A percentile compares a stretch with the other conserved stretches of the same genome.
Conservation (phyloP, 2,329 filamentous ascomycete species). For the Fusarium longipes region DNA sequence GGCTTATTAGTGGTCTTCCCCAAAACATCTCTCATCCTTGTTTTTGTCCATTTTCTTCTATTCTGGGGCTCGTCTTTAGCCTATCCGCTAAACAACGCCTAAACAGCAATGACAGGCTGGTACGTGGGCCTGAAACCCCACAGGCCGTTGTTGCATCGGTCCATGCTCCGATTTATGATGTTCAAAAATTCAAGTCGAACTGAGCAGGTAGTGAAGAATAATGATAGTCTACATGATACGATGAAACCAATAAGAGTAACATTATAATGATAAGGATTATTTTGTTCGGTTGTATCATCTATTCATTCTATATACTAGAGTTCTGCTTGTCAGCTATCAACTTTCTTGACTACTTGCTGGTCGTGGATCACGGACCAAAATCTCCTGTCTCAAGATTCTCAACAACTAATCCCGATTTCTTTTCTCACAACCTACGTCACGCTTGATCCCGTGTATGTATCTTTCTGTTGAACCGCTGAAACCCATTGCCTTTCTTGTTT, state of each 20-base stretch:
- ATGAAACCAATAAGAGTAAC: not conserved
- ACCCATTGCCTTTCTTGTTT: slow-evolving; percentile 7
- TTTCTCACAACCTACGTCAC: slow-evolving; percentile 40
- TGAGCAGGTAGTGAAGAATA: no score
- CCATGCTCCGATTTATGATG: slow-evolving; percentile 22
- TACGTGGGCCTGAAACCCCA: slow-evolving; percentile 28
- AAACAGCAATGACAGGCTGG: slow-evolving; percentile 25
- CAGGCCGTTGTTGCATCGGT: slow-evolving; percentile 26
- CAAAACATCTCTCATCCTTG: slow-evolving; percentile 22
- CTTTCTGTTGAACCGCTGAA: slow-evolving; percentile 25
- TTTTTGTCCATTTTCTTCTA: slow-evolving; percentile 16
- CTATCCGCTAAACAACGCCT: slow-evolving; percentile 39
- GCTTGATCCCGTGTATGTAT: slow-evolving; percentile 5
- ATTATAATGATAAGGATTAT: slow-evolving; percentile 22
- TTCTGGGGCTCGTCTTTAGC: slow-evolving; percentile 41
- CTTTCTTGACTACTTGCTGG: slow-evolving; percentile 9
- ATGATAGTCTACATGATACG: no score
- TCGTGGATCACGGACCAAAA: slow-evolving; percentile 44
- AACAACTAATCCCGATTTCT: slow-evolving; percentile 29
- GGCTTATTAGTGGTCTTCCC: not conserved
- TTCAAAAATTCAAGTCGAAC: no score
- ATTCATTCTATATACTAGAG: no score
- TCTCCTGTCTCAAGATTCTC: slow-evolving; percentile 39
- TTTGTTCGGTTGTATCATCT: not conserved
- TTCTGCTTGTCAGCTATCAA: slow-evolving; percentile 23